Conservation (phyloP, 371 early-diverging fungal genomes). For the Saksenaea vasiformis region DNA sequence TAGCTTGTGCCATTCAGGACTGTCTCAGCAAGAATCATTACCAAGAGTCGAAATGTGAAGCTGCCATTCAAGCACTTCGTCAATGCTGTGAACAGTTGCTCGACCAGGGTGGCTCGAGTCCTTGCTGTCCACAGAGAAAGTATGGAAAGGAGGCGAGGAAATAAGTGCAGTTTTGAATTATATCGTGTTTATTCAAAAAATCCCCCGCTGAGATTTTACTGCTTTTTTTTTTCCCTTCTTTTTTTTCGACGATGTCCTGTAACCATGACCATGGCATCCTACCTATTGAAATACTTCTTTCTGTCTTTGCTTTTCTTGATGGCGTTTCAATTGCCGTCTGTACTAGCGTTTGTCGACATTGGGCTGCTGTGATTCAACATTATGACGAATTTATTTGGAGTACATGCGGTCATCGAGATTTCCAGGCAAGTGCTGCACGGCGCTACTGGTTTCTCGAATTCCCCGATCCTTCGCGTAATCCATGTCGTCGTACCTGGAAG, state of each 20-base stretch:
- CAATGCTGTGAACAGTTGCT: conserved; percentile 65
- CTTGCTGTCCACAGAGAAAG: conserved; percentile 63
- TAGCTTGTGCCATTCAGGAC: conserved; percentile 73
- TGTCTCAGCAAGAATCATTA: conserved; percentile 67
- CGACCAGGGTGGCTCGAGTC: conserved; percentile 58
- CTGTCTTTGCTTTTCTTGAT: conserved; percentile 39
- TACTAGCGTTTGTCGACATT: conserved; percentile 34
- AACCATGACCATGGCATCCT: conserved; percentile 13
- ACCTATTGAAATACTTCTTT: conserved; percentile 42
- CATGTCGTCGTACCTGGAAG: conserved; percentile 37
- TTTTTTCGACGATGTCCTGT: conserved; percentile 8
- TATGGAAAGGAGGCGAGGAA: conserved; percentile 29
- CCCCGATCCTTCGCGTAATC: conserved; percentile 24
- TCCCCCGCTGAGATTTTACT: conserved; percentile 1
- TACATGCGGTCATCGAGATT: conserved; percentile 30
- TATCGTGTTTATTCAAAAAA: conserved; percentile 6
- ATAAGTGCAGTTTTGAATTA: conserved; percentile 2
- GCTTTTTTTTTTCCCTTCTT: conserved; percentile 10
- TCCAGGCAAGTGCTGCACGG: conserved; percentile 13
- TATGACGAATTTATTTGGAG: conserved; percentile 48
- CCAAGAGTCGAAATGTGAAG: conserved; percentile 66
- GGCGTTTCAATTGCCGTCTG: conserved; percentile 33
- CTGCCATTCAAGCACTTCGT: conserved; percentile 52
- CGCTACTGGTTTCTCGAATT: conserved; percentile 45
- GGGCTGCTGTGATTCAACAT: conserved; percentile 31